These are phyloP conservation scores for Hevea brasiliensis DNA, from an alignment of 345 rosid genomes.

Conservation along the genomic window DNA sequence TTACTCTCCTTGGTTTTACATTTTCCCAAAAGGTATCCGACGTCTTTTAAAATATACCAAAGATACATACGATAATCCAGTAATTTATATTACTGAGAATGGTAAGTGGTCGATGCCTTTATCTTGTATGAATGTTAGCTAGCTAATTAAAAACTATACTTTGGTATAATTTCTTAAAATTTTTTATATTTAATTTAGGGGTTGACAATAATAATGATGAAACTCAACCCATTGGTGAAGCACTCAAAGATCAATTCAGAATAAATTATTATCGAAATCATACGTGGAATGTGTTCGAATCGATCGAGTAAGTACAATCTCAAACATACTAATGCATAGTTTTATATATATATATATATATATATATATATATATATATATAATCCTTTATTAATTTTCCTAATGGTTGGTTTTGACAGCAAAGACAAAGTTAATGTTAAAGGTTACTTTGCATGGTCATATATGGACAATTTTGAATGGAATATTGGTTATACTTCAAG, in stretches of 20 bases:
- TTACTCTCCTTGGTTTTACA: background rate
- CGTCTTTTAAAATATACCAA: background rate
- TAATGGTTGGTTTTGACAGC: background rate
- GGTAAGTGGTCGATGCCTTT: background rate
- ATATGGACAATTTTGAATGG: background rate
- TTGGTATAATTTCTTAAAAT: no score
- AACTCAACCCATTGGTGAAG: no score
- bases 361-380: no score
- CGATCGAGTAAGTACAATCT: background rate
- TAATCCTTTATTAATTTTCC: background rate
- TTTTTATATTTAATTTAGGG: no score
- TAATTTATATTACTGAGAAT: slow-evolving; percentile 8
- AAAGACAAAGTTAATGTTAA: background rate
- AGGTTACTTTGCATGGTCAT: background rate
- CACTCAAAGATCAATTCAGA: no score
- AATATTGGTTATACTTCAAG: background rate
- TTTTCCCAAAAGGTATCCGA: background rate
- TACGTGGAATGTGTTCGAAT: background rate
- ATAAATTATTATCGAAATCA: no score
- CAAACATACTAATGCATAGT: no score
- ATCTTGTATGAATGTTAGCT: no score
- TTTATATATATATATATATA: no score
- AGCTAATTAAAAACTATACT: no score
- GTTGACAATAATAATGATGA: no score
- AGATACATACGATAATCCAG: background rate